Evolutionary conservation across 2,329 filamentous ascomycete genomes (phyloP), one percentile per base, ranked within the genome.

Genomic region (Pseudogymnoascus sp.): DNA sequence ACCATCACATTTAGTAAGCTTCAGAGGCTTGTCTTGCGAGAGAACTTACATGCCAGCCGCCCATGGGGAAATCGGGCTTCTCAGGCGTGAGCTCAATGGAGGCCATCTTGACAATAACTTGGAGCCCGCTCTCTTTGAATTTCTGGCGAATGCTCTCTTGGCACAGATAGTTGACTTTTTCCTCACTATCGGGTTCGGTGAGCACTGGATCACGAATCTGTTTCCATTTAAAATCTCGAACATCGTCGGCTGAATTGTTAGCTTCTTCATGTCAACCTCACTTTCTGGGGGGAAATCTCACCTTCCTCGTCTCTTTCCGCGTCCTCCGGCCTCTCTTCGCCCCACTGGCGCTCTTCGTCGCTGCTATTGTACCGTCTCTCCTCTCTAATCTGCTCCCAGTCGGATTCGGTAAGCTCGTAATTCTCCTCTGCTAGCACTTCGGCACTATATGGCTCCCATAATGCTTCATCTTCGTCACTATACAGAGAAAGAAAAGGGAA

Each of bases 21-120:
- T 28, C 8, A 38, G 23, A 3, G 23, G 8, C 16, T n/a, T 63
- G 5, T 34, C 25, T 42, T 43, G 21, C 6, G 31, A 16, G 18
- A 34, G 12, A 28, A 46, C 62, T 59, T 65, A 66, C 74, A 65
- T 83, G 81, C 80, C 80, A 84, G 2, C 70, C 69, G 1, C 79
- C 79, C 3, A 74, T 76, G 0, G 74, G 68, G 65, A 82, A 86
- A 0, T 69, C 69, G 0, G 83, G 81, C 34, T 83, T 80, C 8
- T 82, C 80, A 0, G 84, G 84, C 0, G 79, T 84, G 1, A 88
- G 75, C 43, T 86, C 77, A 60, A 88, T 82, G 37, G 78, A 81
- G 1, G 83, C 79, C 66, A 89, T 76, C 69, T 88, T 88, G 34
- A 88, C 80, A 60, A 89, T 84, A 37, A 89, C 72, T 67, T 89